Base-by-base conservation (phyloP, 805 yeast species). In the Ogataea parapolymorpha region DNA sequence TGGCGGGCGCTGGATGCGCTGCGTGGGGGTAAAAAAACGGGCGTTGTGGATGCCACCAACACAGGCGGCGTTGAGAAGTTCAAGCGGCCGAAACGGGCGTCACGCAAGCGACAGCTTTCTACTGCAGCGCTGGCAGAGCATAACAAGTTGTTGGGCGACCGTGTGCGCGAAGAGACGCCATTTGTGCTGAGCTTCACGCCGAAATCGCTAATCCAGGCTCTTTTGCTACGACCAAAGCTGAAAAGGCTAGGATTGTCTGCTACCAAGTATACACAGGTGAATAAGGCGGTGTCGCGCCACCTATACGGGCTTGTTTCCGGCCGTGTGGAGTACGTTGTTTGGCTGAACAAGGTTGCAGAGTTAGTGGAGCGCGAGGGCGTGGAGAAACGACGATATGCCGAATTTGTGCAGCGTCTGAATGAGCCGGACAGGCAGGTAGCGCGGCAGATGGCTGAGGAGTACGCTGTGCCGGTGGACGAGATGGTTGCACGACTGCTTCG, bases 251-350 rank as follows among this genome's bases (percentile, higher is more conserved):
- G 64, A 37, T 44, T 56, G 7, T 40, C 54, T 8, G 43, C 55
- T 9, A 39, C 42, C 1, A 31, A 47, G 17, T 86, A 80, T 55
- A 82, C 87, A 3, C 59, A 58, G 12, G 70, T 85, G 40, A 85
- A 85, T 61, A 77, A 75, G 62, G 63, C 62, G 3, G 79, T 84
- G 5, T 82, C 90, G 11, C 68, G 86, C 38, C 63, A 65, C 31
- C 58, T 84, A 14, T 85, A 86, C 56, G 61, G 62, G 14, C 28
- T 48, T 11, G 41, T 61, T 1, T 18, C 38, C 3, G 26, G 32
- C 8, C 46, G 51, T 23, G 23, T 40, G 8, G 42, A 42, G 23
- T 49, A 51, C 16, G 39, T 55, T 12, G 39, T 43, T 14, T 56
- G 60, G 52, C 32, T 63, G 15, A 58, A 56, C 33, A 48, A 50